A percentile compares a stretch with the other conserved stretches of the same genome.
These are phyloP conservation scores for Eragrostis tef DNA, from an alignment of 202 grass and related monocot genomes.

Conservation along the genomic window DNA sequence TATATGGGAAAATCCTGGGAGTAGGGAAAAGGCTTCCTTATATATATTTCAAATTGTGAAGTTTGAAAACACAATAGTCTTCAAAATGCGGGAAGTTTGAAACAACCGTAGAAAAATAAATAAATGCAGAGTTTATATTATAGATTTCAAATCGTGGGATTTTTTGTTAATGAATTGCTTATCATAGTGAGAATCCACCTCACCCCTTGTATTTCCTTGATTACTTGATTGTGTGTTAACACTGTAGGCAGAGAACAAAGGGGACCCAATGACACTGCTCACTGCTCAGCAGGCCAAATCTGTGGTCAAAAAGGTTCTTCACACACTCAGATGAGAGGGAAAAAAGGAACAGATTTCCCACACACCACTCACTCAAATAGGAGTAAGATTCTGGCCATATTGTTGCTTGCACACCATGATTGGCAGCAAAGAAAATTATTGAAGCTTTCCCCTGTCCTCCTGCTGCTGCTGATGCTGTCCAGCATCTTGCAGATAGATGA, in stretches of 20 bases:
- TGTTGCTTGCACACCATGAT: constrained; percentile 47
- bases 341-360: constrained; percentile 31
- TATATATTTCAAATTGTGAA: too few species aligned
- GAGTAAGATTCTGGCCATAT: constrained; percentile 57
- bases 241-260: constrained; percentile 33
- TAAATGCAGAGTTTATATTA: neutral
- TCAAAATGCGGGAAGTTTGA: neutral
- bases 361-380: constrained; percentile 45
- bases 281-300: constrained; percentile 46
- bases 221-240: constrained; percentile 9
- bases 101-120: neutral
- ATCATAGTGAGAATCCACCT: neutral
- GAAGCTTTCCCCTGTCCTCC: constrained; percentile 41
- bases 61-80: neutral
- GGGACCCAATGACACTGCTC: constrained; percentile 20
- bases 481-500: constrained; percentile 58
- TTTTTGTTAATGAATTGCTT: neutral
- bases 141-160: neutral
- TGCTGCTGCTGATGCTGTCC: constrained; percentile 54
- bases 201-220: constrained; percentile 10
- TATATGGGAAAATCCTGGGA: too few species aligned
- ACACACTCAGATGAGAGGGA: constrained; percentile 16
- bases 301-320: constrained; percentile 48
- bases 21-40: too few species aligned
- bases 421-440: constrained; percentile 49